Conservation (phyloP, 163 green algal species). For the Scenedesmus sp. region DNA sequence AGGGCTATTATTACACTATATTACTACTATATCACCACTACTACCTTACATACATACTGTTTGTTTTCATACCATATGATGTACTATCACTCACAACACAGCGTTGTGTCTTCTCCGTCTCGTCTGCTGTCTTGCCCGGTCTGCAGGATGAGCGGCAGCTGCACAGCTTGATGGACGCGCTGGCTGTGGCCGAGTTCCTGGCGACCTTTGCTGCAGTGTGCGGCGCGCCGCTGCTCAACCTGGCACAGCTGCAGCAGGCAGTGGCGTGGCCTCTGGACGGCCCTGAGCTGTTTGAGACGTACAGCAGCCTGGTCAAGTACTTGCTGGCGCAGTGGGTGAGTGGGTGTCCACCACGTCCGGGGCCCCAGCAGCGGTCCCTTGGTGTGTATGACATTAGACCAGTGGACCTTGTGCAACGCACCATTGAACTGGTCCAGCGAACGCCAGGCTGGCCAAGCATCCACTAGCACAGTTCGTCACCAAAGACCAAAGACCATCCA, state of each 20-base stretch:
- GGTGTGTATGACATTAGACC: background rate
- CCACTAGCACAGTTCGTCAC: too few relatives aligned
- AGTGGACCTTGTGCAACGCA: too few relatives aligned
- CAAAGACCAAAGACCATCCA: too few relatives aligned
- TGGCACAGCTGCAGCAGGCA: slow-evolving; percentile 50
- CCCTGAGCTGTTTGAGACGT: slow-evolving; percentile 43
- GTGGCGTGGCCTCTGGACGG: slow-evolving; percentile 49
- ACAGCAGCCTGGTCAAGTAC: slow-evolving; percentile 51
- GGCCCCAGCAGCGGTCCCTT: too few relatives aligned
- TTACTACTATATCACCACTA: too few relatives aligned
- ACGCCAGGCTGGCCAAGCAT: too few relatives aligned
- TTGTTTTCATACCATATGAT: too few relatives aligned
- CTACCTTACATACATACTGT: too few relatives aligned
- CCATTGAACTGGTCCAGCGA: too few relatives aligned
- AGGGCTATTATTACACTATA: too few relatives aligned
- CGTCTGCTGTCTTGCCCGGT: background rate
- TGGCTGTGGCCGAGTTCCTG: slow-evolving; percentile 56
- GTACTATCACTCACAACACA: background rate
- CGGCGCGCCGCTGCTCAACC: slow-evolving; percentile 34
- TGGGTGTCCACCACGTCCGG: too few relatives aligned
- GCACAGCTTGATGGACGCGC: slow-evolving; percentile 48
- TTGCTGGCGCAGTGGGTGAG: slow-evolving; percentile 60
- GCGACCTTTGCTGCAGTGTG: slow-evolving; percentile 43
- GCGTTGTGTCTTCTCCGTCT: background rate
- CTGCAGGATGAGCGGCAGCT: slow-evolving; percentile 18